These are phyloP conservation scores for Vaccinium myrtillus DNA, from an alignment of 148 eudicot species.

Conservation along the genomic window DNA sequence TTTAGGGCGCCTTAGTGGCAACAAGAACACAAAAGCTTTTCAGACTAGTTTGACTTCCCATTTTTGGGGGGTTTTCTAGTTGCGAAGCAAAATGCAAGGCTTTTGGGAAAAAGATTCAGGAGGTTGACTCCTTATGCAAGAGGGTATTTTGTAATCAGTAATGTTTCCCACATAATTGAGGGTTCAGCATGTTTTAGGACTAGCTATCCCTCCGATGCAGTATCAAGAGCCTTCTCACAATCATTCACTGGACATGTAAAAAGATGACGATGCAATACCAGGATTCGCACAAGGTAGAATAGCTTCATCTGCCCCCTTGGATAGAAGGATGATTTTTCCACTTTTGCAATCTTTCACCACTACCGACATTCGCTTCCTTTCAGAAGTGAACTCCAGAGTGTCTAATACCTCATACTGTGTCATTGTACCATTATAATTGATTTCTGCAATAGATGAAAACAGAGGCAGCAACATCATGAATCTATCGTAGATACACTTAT, in stretches of 20 bases:
- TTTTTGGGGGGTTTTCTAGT: neutral
- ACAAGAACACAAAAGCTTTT: neutral
- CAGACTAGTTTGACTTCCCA: neutral
- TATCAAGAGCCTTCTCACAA: neutral
- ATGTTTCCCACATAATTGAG: neutral
- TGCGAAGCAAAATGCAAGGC: neutral
- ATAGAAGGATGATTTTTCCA: slow-evolving; percentile 69
- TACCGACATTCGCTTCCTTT: slow-evolving; percentile 95
- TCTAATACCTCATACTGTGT: slow-evolving; percentile 76
- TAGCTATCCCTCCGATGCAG: neutral
- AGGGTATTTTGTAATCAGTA: neutral
- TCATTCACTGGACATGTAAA: neutral
- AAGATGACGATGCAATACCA: slow-evolving; percentile 45
- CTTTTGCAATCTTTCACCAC: slow-evolving; percentile 70
- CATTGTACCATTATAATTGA: slow-evolving; percentile 55
- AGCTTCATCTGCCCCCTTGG: slow-evolving; percentile 99
- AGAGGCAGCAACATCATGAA: neutral
- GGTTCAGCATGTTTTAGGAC: neutral
- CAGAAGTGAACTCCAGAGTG: slow-evolving; percentile 93
- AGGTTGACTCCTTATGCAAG: slow-evolving; percentile 1
- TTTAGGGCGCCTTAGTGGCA: neutral
- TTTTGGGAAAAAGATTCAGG: neutral
- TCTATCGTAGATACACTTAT: neutral
- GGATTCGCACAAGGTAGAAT: slow-evolving; percentile 64
- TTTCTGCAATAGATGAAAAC: slow-evolving; percentile 50